These are phyloP conservation scores for Colletotrichum lindemuthianum DNA, from an alignment of 2,329 filamentous ascomycete species.

Conservation along the genomic window DNA sequence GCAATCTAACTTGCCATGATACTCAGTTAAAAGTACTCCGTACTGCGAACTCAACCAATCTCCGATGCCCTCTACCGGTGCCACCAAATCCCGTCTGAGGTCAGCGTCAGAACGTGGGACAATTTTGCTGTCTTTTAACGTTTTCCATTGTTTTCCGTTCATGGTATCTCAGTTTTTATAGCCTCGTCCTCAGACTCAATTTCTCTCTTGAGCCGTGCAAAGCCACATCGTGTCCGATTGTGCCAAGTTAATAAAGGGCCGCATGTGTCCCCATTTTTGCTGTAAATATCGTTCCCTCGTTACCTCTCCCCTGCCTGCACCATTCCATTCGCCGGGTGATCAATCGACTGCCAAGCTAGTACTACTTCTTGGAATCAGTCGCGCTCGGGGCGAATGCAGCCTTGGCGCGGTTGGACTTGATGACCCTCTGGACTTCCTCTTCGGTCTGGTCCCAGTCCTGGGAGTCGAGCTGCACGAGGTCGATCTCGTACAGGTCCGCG, in stretches of 20 bases:
- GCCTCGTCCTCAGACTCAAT: constrained; percentile 16
- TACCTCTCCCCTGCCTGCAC: background rate
- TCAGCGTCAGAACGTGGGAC: too few relatives aligned
- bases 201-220: constrained; percentile 12
- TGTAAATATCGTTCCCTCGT: background rate
- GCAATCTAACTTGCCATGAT: too few relatives aligned
- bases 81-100: background rate
- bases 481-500: constrained; percentile 80
- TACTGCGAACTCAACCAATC: too few relatives aligned
- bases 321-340: background rate
- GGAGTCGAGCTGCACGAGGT: constrained; percentile 83
- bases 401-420: constrained; percentile 75
- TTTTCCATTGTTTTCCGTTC: constrained; percentile 33
- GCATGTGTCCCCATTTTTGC: background rate
- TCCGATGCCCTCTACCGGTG: too few relatives aligned
- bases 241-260: constrained; percentile 10
- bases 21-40: too few relatives aligned
- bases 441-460: constrained; percentile 94
- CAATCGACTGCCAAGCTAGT: constrained; percentile 3
- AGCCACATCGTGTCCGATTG: constrained; percentile 15
- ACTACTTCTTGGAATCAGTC: constrained; percentile 44
- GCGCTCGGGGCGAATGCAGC: constrained; percentile 62
- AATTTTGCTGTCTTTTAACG: background rate
- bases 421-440: constrained; percentile 80
- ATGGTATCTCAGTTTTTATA: constrained; percentile 35